phyloP scores from a whole-genome alignment of 164 flowering plant species.

The Liquidambar formosana region DNA sequence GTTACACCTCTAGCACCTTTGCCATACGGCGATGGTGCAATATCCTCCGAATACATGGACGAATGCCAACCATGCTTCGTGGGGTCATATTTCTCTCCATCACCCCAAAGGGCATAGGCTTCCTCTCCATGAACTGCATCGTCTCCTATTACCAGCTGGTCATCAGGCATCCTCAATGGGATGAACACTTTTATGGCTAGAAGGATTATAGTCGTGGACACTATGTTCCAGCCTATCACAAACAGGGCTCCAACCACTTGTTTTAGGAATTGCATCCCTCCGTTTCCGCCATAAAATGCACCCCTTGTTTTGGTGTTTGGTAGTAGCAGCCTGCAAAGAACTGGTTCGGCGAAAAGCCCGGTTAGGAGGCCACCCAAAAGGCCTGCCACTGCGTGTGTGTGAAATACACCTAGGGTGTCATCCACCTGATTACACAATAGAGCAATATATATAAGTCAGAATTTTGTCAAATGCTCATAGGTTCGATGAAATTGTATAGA shows the following conservation, averaged over 20 bases:
- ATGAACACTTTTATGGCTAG: constrained; percentile 36
- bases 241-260: constrained; percentile 58
- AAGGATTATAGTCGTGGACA: constrained; percentile 41
- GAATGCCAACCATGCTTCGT: constrained; percentile 33
- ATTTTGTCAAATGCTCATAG: not conserved
- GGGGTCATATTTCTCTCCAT: constrained; percentile 57
- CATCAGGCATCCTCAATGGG: constrained; percentile 49
- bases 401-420: constrained; percentile 62
- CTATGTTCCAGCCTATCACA: constrained; percentile 52
- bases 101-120: constrained; percentile 64
- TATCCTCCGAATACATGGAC: constrained; percentile 13
- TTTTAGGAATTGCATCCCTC: constrained; percentile 44
- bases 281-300: constrained; percentile 49
- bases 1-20: constrained; percentile 57
- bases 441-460: not conserved
- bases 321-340: constrained; percentile 37
- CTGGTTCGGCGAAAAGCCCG: constrained; percentile 58
- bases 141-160: constrained; percentile 45
- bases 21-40: constrained; percentile 19
- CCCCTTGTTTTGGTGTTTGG: constrained; percentile 45
- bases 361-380: constrained; percentile 57
- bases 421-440: constrained; percentile 40
- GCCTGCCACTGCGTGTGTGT: constrained; percentile 74
- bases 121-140: constrained; percentile 64
- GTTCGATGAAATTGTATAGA: no score